Base-by-base conservation (phyloP, 2,329 filamentous ascomycete species). In the Neocucurbitaria cava region DNA sequence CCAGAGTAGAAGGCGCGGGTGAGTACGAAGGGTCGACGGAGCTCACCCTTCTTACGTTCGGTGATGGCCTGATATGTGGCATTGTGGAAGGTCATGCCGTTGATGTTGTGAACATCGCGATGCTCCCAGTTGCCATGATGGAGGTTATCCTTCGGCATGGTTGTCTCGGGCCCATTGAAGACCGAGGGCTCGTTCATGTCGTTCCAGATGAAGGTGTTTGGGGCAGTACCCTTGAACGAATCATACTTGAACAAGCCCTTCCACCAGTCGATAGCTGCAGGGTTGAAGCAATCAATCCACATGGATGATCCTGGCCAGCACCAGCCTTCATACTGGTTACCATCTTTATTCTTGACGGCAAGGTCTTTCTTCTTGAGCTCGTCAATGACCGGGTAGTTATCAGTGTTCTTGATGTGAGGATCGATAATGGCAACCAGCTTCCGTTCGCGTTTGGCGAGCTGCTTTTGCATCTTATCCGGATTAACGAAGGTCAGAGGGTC, bases 161-260 rank as follows among this genome's bases (percentile, higher is more conserved):
- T 98, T 3, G 92, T 96, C 77, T 99, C 95, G 0, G 95, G 95
- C 0, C 95, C 95, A 74, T 98, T 98, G 82, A 99, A 99, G 1
- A 99, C 95, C 0, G 95, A 98, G 0, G 95, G 95, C 79, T 99
- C 95, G 73, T 97, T 98, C 95, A 99, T 99, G 75, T 99, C 95
- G 75, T 99, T 99, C 95, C 95, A 99, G 68, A 99, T 87, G 77
- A 92, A 97, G 0, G 91, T 89, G 75, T 98, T 99, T 61, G 88
- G 83, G 66, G 89, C 84, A 1, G 92, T 92, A 43, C 92, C 93
- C 76, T 91, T 91, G 83, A 97, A 99, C 36, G 80, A 85, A 72
- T 91, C 87, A 64, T 96, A 98, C 68, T 90, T 89, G 83, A 96
- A 98, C 10, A 98, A 84, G 2, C 83, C 79, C 64, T 87, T 89